Percentiles rank a stretch among this genome's conserved stretches.
These are phyloP conservation scores for Coemansia sp. DNA, from an alignment of 192 early-diverging fungal species.

Conservation along the genomic window DNA sequence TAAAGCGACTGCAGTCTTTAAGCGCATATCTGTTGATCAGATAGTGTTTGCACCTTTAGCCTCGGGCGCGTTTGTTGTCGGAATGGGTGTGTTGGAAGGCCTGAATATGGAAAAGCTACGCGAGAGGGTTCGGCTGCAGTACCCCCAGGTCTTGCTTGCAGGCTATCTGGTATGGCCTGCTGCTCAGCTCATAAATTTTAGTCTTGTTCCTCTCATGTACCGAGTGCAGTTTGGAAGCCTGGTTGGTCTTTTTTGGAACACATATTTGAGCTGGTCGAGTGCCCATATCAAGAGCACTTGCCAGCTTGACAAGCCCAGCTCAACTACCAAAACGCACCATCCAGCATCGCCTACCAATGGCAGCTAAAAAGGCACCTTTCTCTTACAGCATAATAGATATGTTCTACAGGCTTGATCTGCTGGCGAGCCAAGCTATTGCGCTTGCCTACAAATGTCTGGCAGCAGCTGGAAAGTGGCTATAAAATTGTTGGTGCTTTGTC, in stretches of 20 bases:
- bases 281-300: constrained; percentile 13
- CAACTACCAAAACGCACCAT: not conserved
- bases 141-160: constrained; percentile 14
- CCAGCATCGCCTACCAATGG: too few species aligned
- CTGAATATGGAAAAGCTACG: constrained; percentile 11
- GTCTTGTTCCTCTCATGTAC: constrained; percentile 62
- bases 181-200: constrained; percentile 70
- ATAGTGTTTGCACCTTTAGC: constrained; percentile 33
- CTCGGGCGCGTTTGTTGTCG: constrained; percentile 25
- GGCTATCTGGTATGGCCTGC: constrained; percentile 62
- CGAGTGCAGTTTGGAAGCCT: constrained; percentile 66
- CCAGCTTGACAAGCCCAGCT: not conserved
- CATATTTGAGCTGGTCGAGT: constrained; percentile 65
- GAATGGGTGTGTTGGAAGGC: constrained; percentile 38
- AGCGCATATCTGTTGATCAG: constrained; percentile 39
- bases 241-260: constrained; percentile 70
- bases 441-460: too few species aligned
- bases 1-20: constrained; percentile 13
- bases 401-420: constrained; percentile 27
- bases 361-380: too few species aligned
- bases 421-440: too few species aligned
- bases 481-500: not conserved
- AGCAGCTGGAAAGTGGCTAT: too few species aligned
- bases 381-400: too few species aligned
- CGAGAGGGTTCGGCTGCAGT: constrained; percentile 21